Base-by-base conservation (phyloP, 768 basidiomycete genomes). In the Hortiboletus flavorubellus region DNA sequence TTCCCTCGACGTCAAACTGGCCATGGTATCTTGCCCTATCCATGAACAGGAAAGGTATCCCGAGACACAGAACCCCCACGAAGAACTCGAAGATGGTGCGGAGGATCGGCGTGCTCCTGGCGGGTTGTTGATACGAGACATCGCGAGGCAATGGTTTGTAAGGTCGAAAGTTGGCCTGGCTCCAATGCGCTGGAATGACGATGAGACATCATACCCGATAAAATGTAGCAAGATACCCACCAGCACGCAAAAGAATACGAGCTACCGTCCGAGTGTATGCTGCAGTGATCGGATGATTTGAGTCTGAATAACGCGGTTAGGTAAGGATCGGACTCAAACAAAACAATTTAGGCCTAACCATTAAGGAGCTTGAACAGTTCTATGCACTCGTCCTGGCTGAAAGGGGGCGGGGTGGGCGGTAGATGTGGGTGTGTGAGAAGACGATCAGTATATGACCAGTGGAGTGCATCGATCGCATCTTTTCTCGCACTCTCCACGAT, bases 381-480 rank as follows among this genome's bases (percentile, higher is more conserved):
- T 49, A 86, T 83, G 61, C 88, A 92, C 67, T 93, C 91, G 15
- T 83, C 84, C 54, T 86, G 86, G 7, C 77, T 78, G 68, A 93
- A 92, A 0, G 90, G 88, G 1, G 88, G 79, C 2, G 83, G 78
- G 15, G 80, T 68, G 1, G 78, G 74, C 39, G 51, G 42, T 3
- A 54, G 47, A 26, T 76, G 76, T 11, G 83, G 74, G 14, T 84
- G 78, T 1, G 86, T 84, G 9, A 91, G 77, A 11, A 91, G 70
- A 43, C 84, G 86, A 64, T 91, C 90, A 3, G 90, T 87, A 71
- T 87, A 90, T 9, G 86, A 82, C 91, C 91, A 93, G 23, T 82
- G 87, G 59, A 93, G 73, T 0, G 82, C 81, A 51, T 92, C 87
- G 63, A 87, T 76, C 1, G 91, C 91, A 59, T 93, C 90, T 0